Evolutionary conservation across 1,139 yeast species (phyloP).

Genomic region (Debaryomyces sp.): DNA sequence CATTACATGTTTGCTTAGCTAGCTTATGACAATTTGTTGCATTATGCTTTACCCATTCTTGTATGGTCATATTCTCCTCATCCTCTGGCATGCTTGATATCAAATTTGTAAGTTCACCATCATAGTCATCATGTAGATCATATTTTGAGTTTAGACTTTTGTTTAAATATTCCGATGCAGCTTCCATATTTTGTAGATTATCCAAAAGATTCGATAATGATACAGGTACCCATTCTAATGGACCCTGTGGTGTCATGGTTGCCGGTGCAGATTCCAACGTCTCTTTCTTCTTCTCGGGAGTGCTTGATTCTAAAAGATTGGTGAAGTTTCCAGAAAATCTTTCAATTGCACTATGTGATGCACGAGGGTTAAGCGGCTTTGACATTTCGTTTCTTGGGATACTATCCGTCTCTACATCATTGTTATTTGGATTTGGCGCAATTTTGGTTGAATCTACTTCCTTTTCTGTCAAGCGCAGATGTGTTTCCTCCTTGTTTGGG

Average conservation of each 20-base stretch:
- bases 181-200: conserved; percentile 39
- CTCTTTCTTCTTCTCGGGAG: conserved; percentile 19
- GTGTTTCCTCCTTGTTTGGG: neutral
- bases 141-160: conserved; percentile 26
- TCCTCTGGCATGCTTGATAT: conserved; percentile 70
- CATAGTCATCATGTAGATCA: conserved; percentile 56
- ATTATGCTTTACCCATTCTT: conserved; percentile 65
- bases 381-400: neutral
- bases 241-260: neutral
- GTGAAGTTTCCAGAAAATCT: conserved; percentile 14
- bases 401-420: neutral
- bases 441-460: neutral
- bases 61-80: conserved; percentile 69
- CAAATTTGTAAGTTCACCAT: conserved; percentile 64
- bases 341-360: neutral
- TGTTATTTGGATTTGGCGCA: neutral
- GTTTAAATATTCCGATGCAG: conserved; percentile 36
- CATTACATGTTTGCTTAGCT: conserved; percentile 47
- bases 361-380: neutral
- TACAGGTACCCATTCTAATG: conserved; percentile 17
- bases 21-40: conserved; percentile 43
- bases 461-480: too few species aligned
- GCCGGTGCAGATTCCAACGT: neutral
- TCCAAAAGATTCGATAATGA: conserved; percentile 26
- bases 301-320: conserved; percentile 21